Percentiles rank a stretch among this genome's conserved stretches.
Conservation (phyloP, 169 alveolate species). For the Babesia ovis region DNA sequence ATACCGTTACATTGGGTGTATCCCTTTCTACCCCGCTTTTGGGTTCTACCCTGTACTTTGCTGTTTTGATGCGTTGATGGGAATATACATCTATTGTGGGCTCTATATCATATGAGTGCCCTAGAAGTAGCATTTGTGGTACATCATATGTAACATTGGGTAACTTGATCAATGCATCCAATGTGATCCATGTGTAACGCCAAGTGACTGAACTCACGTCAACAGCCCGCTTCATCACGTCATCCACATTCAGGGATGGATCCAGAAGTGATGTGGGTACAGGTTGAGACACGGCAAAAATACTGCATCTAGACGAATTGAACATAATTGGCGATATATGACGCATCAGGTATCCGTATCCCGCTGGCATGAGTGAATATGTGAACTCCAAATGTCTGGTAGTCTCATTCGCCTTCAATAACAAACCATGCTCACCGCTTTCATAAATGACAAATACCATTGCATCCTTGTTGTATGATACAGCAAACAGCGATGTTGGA, state of each 20-base stretch:
- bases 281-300: slow-evolving; percentile 20
- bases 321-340: slow-evolving; percentile 1
- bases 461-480: background rate
- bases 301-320: background rate
- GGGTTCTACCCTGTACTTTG: background rate
- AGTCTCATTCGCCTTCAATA: slow-evolving; percentile 1
- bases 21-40: slow-evolving; percentile 1
- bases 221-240: background rate
- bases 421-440: slow-evolving; percentile 34
- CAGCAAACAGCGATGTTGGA: slow-evolving; percentile 18
- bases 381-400: background rate
- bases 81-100: background rate
- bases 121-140: background rate
- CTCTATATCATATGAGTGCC: background rate
- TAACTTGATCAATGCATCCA: slow-evolving; percentile 1
- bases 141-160: slow-evolving; percentile 13
- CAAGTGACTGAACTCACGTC: background rate
- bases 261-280: background rate
- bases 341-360: slow-evolving; percentile 6
- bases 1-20: slow-evolving; percentile 2
- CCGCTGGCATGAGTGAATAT: slow-evolving; percentile 1
- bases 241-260: background rate
- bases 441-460: slow-evolving; percentile 5
- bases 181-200: slow-evolving; percentile 39
- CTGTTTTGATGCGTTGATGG: background rate